Base-by-base conservation (phyloP, 2,329 filamentous ascomycete species). In the Hymenotorrendiella dingleyae region DNA sequence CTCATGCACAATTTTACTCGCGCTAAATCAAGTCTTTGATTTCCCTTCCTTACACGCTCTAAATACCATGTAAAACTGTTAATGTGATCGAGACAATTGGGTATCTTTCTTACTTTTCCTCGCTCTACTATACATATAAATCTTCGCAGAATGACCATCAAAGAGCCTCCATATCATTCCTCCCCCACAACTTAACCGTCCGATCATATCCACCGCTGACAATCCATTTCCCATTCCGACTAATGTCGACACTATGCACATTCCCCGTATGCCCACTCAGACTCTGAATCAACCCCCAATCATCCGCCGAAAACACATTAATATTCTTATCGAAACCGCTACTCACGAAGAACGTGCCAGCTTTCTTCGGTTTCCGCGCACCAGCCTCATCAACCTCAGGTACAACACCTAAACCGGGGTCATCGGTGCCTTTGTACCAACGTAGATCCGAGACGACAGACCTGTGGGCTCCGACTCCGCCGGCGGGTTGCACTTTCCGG, bases 161-260 rank as follows among this genome's bases (percentile, higher is more conserved):
- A 20, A 34, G 30, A 34, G 30, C 66, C 53, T 82, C 72, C 43
- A 76, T 76, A 60, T 88, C 86, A 52, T 95, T 91, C 51, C 89
- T 78, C 4, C 87, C 87, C 93, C 93, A 98, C 2, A 98, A 71
- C 70, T 98, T 98, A 38, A 97, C 86, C 2, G 91, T 97, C 41
- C 90, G 78, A 65, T 98, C 93, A 61, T 95, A 87, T 3, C 93
- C 90, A 53, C 88, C 89, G 62, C 89, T 96, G 19, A 91, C 86
- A 63, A 98, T 94, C 87, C 89, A 98, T 60, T 74, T 84, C 7
- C 82, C 86, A 64, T 97, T 87, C 50, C 74, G 73, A 58, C 85
- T 94, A 40, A 95, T 80, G 67, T 98, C 93, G 10, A 88, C 84
- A 54, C 88, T 94, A 40, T 94, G 78, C 9, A 98, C 90, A 29